Evolutionary conservation across 345 rosid species (phyloP).

Genomic region (Ailanthus altissimus): DNA sequence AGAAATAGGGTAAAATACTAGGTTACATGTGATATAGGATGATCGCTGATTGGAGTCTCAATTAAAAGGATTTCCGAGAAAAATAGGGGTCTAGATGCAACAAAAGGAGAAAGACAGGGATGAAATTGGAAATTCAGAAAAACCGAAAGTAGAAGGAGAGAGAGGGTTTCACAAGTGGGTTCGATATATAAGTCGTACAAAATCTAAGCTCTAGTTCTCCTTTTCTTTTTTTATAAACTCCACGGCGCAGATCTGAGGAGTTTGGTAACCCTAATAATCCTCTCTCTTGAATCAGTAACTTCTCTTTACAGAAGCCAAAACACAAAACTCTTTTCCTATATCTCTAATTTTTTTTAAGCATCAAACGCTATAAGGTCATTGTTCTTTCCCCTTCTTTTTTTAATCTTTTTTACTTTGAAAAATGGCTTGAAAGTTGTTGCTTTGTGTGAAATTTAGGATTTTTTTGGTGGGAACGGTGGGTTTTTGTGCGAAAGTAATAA

Average conservation of each 20-base stretch:
- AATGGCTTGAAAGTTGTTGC: slow-evolving; percentile 8
- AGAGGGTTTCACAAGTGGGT: not conserved
- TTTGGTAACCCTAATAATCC: slow-evolving; percentile 47
- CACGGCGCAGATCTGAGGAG: slow-evolving; percentile 97
- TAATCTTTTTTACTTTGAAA: not conserved
- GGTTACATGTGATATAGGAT: too few relatives aligned
- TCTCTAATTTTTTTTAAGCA: not conserved
- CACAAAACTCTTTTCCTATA: slow-evolving; percentile 5
- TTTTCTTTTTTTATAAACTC: slow-evolving; percentile 42
- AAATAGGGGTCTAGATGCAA: not conserved
- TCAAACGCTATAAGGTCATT: slow-evolving; percentile 25
- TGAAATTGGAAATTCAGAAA: not conserved
- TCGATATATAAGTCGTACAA: slow-evolving; percentile 7
- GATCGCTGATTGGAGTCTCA: too few relatives aligned
- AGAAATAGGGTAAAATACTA: too few relatives aligned
- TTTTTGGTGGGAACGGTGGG: not conserved
- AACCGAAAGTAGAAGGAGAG: too few relatives aligned
- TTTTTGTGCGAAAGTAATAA: too few relatives aligned
- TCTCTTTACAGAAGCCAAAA: not conserved
- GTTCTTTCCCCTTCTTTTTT: not conserved
- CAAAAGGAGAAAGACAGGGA: not conserved
- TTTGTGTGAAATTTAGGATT: not conserved
- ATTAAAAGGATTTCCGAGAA: too few relatives aligned
- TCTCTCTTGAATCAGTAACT: slow-evolving; percentile 9
- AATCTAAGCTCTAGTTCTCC: not conserved